phyloP scores from a whole-genome alignment of 1,284 basidiomycete species.

The Cryptococcus hybrid region DNA sequence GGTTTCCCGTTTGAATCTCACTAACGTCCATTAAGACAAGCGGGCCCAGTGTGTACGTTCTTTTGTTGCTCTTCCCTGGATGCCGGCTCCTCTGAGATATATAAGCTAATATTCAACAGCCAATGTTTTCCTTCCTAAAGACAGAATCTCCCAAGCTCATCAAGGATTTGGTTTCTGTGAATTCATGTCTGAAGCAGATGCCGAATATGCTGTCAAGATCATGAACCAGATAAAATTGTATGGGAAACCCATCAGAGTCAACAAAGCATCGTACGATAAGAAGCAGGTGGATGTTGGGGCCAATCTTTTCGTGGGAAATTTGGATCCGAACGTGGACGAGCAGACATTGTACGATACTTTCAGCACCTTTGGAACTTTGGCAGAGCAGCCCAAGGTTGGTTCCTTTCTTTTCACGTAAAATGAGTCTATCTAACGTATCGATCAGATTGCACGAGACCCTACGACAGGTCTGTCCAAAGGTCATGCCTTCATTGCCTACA shows the following conservation, averaged over 20 bases:
- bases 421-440: neutral
- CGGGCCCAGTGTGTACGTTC: slow-evolving; percentile 85
- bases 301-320: slow-evolving; percentile 92
- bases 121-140: slow-evolving; percentile 98
- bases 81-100: neutral
- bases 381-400: slow-evolving; percentile 88
- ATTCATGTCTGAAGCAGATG: slow-evolving; percentile 95
- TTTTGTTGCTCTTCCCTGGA: neutral
- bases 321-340: slow-evolving; percentile 94
- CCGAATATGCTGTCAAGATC: slow-evolving; percentile 98
- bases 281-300: slow-evolving; percentile 98
- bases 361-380: slow-evolving; percentile 87
- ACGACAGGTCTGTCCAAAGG: slow-evolving; percentile 83
- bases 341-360: slow-evolving; percentile 91
- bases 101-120: slow-evolving; percentile 55
- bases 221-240: slow-evolving; percentile 99
- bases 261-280: slow-evolving; percentile 96
- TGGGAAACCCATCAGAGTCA: slow-evolving; percentile 97
- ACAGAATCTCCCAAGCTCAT: slow-evolving; percentile 95
- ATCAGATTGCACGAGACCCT: slow-evolving; percentile 81
- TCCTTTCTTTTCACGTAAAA: neutral
- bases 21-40: slow-evolving; percentile 58
- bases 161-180: slow-evolving; percentile 99
- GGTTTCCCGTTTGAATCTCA: neutral
- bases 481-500: slow-evolving; percentile 95